phyloP scores from a whole-genome alignment of 805 yeast species.

The Ogataea nakhonphanomensis region DNA sequence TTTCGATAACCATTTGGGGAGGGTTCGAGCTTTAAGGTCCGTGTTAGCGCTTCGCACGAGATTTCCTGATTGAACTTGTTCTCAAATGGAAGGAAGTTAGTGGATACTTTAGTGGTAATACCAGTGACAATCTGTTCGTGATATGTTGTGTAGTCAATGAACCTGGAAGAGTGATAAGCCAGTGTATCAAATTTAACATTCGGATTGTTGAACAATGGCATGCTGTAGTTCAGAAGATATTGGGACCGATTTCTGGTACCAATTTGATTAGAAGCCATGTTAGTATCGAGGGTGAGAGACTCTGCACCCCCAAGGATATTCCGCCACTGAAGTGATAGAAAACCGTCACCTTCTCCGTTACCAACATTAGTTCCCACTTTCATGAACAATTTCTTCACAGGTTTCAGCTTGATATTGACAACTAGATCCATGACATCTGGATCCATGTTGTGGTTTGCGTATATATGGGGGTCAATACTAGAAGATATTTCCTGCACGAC shows the following conservation, averaged over 20 bases:
- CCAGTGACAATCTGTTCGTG: conserved; percentile 45
- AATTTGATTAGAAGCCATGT: conserved; percentile 36
- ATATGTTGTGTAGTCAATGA: conserved; percentile 44
- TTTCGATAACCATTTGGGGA: conserved; percentile 26
- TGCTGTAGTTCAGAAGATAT: conserved; percentile 44
- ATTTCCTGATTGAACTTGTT: conserved; percentile 44
- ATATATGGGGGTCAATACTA: conserved; percentile 20
- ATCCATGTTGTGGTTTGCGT: too few relatives aligned
- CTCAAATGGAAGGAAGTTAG: conserved; percentile 32
- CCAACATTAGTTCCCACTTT: conserved; percentile 96
- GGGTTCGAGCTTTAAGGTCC: conserved; percentile 33
- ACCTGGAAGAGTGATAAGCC: conserved; percentile 41
- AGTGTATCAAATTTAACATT: conserved; percentile 39
- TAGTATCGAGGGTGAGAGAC: conserved; percentile 44
- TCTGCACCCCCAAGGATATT: conserved; percentile 61
- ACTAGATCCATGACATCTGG: conserved; percentile 26
- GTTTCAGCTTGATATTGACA: conserved; percentile 36
- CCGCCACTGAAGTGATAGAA: conserved; percentile 65
- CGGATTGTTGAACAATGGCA: conserved; percentile 43
- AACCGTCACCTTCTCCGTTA: conserved; percentile 96
- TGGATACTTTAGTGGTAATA: conserved; percentile 37
- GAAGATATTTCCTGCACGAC: conserved; percentile 42
- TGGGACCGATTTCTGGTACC: conserved; percentile 50
- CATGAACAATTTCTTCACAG: conserved; percentile 70
- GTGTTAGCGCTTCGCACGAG: conserved; percentile 40